Conservation (phyloP, 2,329 filamentous ascomycete species). For the Mycosphaerelloides madeirae region DNA sequence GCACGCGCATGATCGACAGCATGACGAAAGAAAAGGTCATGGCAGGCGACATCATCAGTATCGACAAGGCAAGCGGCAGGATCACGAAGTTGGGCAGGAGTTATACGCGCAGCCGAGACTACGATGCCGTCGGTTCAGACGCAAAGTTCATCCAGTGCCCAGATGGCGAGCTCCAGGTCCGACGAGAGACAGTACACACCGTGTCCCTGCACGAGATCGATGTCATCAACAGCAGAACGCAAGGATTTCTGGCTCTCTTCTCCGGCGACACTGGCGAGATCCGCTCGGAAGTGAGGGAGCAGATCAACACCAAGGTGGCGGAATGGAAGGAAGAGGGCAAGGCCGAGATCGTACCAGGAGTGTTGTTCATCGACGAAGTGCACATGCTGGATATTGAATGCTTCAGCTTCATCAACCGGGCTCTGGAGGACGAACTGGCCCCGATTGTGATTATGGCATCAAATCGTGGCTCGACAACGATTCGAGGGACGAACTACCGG, state of each 20-base stretch:
- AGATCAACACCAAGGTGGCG: slow-evolving; percentile 98
- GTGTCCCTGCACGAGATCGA: slow-evolving; percentile 97
- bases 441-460: slow-evolving; percentile 99
- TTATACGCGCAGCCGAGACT: slow-evolving; percentile 91
- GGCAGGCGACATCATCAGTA: slow-evolving; percentile 96
- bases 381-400: slow-evolving; percentile 99
- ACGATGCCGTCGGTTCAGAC: slow-evolving; percentile 98
- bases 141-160: slow-evolving; percentile 98
- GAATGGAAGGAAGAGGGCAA: slow-evolving; percentile 99
- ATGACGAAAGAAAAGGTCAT: slow-evolving; percentile 99
- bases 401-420: slow-evolving; percentile 97
- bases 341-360: slow-evolving; percentile 93
- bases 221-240: slow-evolving; percentile 98
- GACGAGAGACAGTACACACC: slow-evolving; percentile 94
- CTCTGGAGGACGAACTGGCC: slow-evolving; percentile 87
- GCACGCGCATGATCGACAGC: slow-evolving; percentile 98
- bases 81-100: slow-evolving; percentile 96
- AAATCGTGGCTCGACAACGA: slow-evolving; percentile 86
- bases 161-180: slow-evolving; percentile 93
- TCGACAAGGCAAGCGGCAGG: slow-evolving; percentile 97
- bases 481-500: slow-evolving; percentile 87
- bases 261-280: slow-evolving; percentile 98
- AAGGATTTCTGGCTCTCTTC: slow-evolving; percentile 94
- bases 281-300: slow-evolving; percentile 90
- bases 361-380: slow-evolving; percentile 97